Evolutionary conservation across 306 rosid species (phyloP), one percentile per base, ranked within the genome.

Genomic region (Ziziphus jujuba): DNA sequence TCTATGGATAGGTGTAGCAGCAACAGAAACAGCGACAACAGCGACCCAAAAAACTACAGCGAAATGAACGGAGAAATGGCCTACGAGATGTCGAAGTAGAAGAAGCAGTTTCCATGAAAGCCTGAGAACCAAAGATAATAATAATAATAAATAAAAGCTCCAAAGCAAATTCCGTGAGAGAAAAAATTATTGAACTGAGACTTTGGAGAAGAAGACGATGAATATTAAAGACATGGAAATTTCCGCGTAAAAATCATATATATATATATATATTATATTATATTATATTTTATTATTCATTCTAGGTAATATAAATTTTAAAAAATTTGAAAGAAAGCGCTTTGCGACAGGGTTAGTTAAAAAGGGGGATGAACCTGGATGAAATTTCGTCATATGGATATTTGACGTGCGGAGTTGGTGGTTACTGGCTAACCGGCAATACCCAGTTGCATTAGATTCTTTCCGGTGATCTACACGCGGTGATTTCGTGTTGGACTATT

Each of bases 1-100:
- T 7, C 67, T 62, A 83, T 1, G 75, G 77, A 65, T 61, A 88
- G 58, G 87, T 1, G 61, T 50, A 75, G 77, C 36, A 84, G 28
- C 90, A 86, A 62, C 92, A 88, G 84, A 79, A 86, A 52, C 96
- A 88, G 51, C 91, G 91, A 72, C 89, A 91, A 69, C 89, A 84
- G 55, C 82, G 75, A 23, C 81, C 55, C 72, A 75, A 72, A 10
- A 44, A 72, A 61, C 67, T 24, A 72, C 88, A 88, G 15, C 56
- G 83, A 56, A 67, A 84, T 53, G 0, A 67, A 6, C 85, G 91
- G 36, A 80, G 65, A 55, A 62, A 45, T 0, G 81, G 60, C 19
- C 74, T 77, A 60, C 63, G 72, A 43, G 70, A 20, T 59, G 63
- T 72, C 5, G 82, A 4, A 38, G 82, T 34, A 2, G 81, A 68